Conservation (phyloP, 2,329 filamentous ascomycete genomes). For the Leptosphaerulina australis region DNA sequence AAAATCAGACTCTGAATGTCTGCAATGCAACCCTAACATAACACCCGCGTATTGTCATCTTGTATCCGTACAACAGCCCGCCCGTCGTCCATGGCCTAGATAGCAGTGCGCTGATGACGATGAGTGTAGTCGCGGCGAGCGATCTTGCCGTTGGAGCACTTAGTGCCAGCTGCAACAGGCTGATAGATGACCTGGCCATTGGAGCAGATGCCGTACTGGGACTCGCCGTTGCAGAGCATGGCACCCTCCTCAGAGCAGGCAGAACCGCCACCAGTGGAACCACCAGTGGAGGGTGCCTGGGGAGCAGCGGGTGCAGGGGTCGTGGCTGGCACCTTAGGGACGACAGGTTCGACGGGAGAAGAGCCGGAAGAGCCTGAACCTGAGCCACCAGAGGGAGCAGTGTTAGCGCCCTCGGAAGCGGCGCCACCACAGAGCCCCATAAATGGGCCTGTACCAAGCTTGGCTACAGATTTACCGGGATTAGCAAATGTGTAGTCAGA, state of each 20-base stretch:
- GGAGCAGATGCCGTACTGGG: constrained; percentile 50
- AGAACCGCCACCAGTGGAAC: constrained; percentile 8
- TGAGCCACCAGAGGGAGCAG: constrained; percentile 10
- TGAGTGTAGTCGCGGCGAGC: constrained; percentile 34
- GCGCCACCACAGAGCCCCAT: constrained; percentile 32
- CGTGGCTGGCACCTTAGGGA: constrained; percentile 1
- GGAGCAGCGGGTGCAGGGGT: constrained; percentile 7
- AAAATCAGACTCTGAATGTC: neutral
- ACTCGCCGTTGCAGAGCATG: constrained; percentile 47
- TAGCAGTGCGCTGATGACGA: constrained; percentile 25
- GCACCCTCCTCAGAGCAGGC: constrained; percentile 45
- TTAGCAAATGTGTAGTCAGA: constrained; percentile 63
- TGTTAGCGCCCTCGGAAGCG: constrained; percentile 8
- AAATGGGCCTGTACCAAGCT: constrained; percentile 33
- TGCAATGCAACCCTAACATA: neutral
- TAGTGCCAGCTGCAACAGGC: constrained; percentile 51
- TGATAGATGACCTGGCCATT: constrained; percentile 48
- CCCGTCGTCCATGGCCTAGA: neutral
- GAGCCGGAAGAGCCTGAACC: constrained; percentile 13
- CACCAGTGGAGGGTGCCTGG: neutral
- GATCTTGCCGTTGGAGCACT: constrained; percentile 49
- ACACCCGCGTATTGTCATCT: neutral
- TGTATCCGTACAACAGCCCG: neutral
- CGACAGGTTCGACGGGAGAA: constrained; percentile 8
- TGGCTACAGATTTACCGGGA: constrained; percentile 62